These are phyloP conservation scores for Penicillium paradoxum DNA, from an alignment of 495 filamentous ascomycete species.

Conservation along the genomic window DNA sequence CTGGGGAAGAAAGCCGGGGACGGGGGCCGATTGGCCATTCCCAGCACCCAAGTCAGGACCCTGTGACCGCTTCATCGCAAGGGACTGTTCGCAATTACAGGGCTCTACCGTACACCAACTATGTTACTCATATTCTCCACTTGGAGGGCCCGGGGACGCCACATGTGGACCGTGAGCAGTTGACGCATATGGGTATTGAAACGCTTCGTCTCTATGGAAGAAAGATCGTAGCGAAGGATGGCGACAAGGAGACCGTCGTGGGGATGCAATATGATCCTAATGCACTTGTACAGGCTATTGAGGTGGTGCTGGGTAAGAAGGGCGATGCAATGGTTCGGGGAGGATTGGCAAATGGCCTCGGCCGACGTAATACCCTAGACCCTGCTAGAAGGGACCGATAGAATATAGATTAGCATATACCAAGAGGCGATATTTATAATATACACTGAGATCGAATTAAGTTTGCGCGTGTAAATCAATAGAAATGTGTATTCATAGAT, in stretches of 20 bases:
- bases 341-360: constrained; percentile 43
- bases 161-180: constrained; percentile 57
- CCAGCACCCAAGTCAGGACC: neutral
- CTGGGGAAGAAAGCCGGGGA: constrained; percentile 47
- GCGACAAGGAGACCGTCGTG: constrained; percentile 22
- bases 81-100: constrained; percentile 8
- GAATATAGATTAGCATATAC: neutral
- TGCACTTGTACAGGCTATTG: constrained; percentile 69
- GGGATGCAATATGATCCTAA: constrained; percentile 73
- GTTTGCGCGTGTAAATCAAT: neutral
- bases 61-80: constrained; percentile 7
- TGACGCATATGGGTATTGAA: constrained; percentile 66
- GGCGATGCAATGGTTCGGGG: constrained; percentile 49
- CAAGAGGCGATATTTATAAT: neutral
- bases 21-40: constrained; percentile 9
- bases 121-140: constrained; percentile 83
- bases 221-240: constrained; percentile 39
- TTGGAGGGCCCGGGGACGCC: constrained; percentile 70
- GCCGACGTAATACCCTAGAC: constrained; percentile 65
- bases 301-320: constrained; percentile 68
- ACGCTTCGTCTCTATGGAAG: constrained; percentile 71
- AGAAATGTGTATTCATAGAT: neutral
- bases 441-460: neutral
- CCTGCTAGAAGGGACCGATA: constrained; percentile 14
- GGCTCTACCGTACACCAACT: constrained; percentile 42